These are phyloP conservation scores for Patellifolia procumbens DNA, from an alignment of 179 eudicot genomes.

Conservation along the genomic window DNA sequence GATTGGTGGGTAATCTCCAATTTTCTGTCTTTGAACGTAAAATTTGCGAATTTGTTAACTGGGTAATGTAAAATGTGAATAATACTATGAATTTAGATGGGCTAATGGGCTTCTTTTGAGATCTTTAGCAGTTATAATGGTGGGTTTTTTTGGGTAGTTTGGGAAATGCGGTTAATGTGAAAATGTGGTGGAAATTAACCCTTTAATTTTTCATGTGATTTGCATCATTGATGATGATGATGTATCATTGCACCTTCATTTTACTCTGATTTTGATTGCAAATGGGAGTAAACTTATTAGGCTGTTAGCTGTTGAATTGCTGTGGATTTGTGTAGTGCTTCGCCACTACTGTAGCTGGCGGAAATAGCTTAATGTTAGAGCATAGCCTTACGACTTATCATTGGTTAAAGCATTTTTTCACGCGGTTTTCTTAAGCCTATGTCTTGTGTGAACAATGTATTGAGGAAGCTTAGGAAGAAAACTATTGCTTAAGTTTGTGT, in stretches of 20 bases:
- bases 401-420: no score
- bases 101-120: neutral
- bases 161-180: neutral
- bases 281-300: neutral
- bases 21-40: slow-evolving; percentile 1
- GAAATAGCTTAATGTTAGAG: no score
- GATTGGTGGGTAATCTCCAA: neutral
- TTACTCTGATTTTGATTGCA: neutral
- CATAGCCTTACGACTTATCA: no score
- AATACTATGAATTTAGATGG: neutral
- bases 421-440: neutral
- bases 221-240: neutral
- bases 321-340: no score
- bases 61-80: neutral
- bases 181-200: neutral
- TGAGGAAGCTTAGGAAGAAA: neutral
- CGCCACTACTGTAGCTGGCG: no score
- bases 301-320: neutral
- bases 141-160: neutral
- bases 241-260: neutral
- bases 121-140: slow-evolving; percentile 11
- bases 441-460: neutral
- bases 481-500: neutral
- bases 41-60: neutral
- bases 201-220: slow-evolving; percentile 16